phyloP scores from a whole-genome alignment of 2,329 filamentous ascomycete genomes.

The Lasiodiplodia theobromae region DNA sequence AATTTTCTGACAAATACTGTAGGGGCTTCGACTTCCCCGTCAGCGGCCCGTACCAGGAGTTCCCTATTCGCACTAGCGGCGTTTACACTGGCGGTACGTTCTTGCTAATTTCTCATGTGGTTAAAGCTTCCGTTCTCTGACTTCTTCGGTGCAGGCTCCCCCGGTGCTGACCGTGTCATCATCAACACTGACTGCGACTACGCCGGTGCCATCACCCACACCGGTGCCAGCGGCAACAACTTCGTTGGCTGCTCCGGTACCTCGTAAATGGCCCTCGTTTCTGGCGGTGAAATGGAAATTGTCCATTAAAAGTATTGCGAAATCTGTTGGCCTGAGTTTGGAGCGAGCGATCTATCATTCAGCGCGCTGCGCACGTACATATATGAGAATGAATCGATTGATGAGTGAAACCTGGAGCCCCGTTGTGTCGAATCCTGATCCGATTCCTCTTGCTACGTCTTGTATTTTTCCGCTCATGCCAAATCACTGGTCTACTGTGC shows the following conservation, averaged over 20 bases:
- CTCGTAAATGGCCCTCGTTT: slow-evolving; percentile 33
- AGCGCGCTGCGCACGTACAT: not conserved
- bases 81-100: slow-evolving; percentile 63
- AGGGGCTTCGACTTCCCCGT: slow-evolving; percentile 65
- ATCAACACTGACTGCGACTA: slow-evolving; percentile 65
- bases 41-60: slow-evolving; percentile 67
- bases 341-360: not conserved
- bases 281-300: not conserved
- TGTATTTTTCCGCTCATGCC: no score
- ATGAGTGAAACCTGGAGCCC: not conserved
- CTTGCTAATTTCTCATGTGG: not conserved
- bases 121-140: not conserved
- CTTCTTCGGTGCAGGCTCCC: slow-evolving; percentile 56
- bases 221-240: slow-evolving; percentile 70
- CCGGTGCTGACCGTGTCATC: slow-evolving; percentile 71
- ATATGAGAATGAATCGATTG: not conserved
- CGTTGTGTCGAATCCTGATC: not conserved
- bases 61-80: slow-evolving; percentile 62
- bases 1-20: not conserved
- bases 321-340: not conserved
- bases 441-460: not conserved
- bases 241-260: slow-evolving; percentile 68
- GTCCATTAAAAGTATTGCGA: not conserved
- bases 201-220: slow-evolving; percentile 73
- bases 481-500: no score